These are phyloP conservation scores for Jaapia argillacea DNA, from an alignment of 768 basidiomycete species.

Conservation along the genomic window DNA sequence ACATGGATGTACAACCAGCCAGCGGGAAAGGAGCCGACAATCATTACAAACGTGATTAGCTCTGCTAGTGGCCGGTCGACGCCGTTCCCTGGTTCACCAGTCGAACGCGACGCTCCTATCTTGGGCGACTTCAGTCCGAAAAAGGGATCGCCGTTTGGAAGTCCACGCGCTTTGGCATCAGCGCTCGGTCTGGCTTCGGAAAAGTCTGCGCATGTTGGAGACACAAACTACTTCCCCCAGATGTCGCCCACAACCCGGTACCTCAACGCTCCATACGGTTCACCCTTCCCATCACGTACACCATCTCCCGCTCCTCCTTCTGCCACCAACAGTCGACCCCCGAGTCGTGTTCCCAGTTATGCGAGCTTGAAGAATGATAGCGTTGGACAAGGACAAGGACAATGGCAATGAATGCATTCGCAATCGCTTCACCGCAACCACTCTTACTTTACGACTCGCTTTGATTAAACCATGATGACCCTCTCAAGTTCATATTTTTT, in stretches of 20 bases:
- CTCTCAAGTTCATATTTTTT: too few species aligned
- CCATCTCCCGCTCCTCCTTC: conserved; percentile 29
- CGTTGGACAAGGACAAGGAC: too few species aligned
- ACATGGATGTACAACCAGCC: conserved; percentile 96
- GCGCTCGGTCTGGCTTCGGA: conserved; percentile 30
- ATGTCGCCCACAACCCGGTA: conserved; percentile 34
- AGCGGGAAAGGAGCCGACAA: conserved; percentile 24
- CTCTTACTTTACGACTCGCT: too few species aligned
- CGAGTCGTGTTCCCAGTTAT: not conserved
- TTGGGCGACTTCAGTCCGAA: conserved; percentile 43
- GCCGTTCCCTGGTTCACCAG: conserved; percentile 33
- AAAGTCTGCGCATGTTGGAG: conserved; percentile 10
- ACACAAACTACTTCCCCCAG: conserved; percentile 26
- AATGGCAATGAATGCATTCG: too few species aligned
- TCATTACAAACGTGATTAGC: conserved; percentile 18
- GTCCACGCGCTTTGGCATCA: conserved; percentile 38
- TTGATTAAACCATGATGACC: too few species aligned
- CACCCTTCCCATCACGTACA: conserved; percentile 38
- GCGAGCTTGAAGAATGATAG: not conserved
- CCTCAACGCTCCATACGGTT: conserved; percentile 39
- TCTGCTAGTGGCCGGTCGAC: conserved; percentile 21
- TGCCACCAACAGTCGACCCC: too few species aligned
- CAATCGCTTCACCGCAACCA: too few species aligned
- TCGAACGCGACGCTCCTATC: conserved; percentile 44
- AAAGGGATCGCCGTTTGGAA: conserved; percentile 37